Evolutionary conservation across 2,329 filamentous ascomycete species (phyloP).

Genomic region (Orbilia ellipsospora): DNA sequence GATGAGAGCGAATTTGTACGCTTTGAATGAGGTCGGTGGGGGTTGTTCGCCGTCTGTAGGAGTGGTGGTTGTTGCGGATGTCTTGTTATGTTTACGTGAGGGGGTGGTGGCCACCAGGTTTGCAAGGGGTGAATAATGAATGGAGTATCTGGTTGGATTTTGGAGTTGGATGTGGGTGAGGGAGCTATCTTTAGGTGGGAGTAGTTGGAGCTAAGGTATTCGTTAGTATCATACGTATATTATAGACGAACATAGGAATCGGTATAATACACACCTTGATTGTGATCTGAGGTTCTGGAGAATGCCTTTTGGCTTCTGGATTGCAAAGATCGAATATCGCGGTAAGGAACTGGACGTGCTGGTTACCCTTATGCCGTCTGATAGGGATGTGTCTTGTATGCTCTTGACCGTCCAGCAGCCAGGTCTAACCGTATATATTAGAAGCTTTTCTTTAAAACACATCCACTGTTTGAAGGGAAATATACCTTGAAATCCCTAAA

Average conservation of each 20-base stretch:
- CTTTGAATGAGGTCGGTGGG: slow-evolving; percentile 42
- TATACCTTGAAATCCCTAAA: slow-evolving; percentile 33
- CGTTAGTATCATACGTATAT: background rate
- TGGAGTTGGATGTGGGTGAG: slow-evolving; percentile 11
- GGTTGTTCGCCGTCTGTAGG: slow-evolving; percentile 6
- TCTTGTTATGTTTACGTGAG: slow-evolving; percentile 20
- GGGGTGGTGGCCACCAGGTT: slow-evolving; percentile 47
- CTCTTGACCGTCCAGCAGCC: slow-evolving; percentile 31
- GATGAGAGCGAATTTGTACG: slow-evolving; percentile 48
- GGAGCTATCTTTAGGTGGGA: slow-evolving; percentile 8
- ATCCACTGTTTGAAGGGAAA: background rate
- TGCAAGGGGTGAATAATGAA: slow-evolving; percentile 47
- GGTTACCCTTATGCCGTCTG: slow-evolving; percentile 36
- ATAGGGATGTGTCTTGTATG: slow-evolving; percentile 37
- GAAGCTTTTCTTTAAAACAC: background rate
- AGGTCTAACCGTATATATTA: slow-evolving; percentile 12
- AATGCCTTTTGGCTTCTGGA: slow-evolving; percentile 24
- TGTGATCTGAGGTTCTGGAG: slow-evolving; percentile 34
- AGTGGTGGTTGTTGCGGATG: background rate
- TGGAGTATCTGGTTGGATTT: slow-evolving; percentile 42
- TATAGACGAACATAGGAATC: background rate
- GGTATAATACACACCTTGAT: slow-evolving; percentile 27
- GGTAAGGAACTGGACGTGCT: slow-evolving; percentile 46
- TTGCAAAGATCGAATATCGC: slow-evolving; percentile 50
- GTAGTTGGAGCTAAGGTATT: slow-evolving; percentile 31